Conservation (phyloP, 2,329 filamentous ascomycete genomes). For the Fusarium sp. region DNA sequence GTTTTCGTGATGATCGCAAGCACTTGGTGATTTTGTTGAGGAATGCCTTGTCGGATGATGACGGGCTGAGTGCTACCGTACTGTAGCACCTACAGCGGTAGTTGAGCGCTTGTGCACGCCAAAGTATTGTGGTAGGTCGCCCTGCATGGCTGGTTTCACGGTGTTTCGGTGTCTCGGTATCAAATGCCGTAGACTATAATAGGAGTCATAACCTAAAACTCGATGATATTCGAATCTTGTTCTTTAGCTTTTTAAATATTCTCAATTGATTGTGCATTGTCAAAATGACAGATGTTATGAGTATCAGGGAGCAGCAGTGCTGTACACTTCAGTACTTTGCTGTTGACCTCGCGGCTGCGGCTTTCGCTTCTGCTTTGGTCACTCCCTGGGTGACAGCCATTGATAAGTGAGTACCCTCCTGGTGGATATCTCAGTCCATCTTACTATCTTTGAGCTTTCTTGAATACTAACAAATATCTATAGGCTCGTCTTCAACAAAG, state of each 20-base stretch:
- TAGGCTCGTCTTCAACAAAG: slow-evolving; percentile 38
- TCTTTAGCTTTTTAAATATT: not conserved
- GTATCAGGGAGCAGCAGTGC: slow-evolving; percentile 31
- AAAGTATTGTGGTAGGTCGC: not conserved
- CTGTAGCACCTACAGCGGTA: not conserved
- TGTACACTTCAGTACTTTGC: slow-evolving; percentile 39
- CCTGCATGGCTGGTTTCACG: slow-evolving; percentile 2
- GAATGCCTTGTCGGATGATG: not conserved
- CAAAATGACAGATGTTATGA: slow-evolving; percentile 38
- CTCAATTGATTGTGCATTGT: not conserved
- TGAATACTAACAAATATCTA: not conserved
- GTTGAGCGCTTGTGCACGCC: not conserved
- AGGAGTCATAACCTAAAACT: slow-evolving; percentile 11
- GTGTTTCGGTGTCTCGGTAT: slow-evolving; percentile 10
- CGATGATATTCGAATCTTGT: not conserved
- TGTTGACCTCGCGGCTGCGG: slow-evolving; percentile 33
- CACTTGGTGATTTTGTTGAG: slow-evolving; percentile 23
- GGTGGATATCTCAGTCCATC: fast-evolving
- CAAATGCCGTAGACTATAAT: not conserved
- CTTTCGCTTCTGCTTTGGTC: slow-evolving; percentile 37
- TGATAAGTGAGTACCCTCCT: slow-evolving; percentile 30
- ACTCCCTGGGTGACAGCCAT: slow-evolving; percentile 41
- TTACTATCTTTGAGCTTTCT: fast-evolving
- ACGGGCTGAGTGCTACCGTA: not conserved
- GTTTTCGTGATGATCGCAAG: slow-evolving; percentile 27